Evolutionary conservation across 2,329 filamentous ascomycete genomes (phyloP), one percentile per base, ranked within the genome.

Genomic region (Trichoderma sp.): DNA sequence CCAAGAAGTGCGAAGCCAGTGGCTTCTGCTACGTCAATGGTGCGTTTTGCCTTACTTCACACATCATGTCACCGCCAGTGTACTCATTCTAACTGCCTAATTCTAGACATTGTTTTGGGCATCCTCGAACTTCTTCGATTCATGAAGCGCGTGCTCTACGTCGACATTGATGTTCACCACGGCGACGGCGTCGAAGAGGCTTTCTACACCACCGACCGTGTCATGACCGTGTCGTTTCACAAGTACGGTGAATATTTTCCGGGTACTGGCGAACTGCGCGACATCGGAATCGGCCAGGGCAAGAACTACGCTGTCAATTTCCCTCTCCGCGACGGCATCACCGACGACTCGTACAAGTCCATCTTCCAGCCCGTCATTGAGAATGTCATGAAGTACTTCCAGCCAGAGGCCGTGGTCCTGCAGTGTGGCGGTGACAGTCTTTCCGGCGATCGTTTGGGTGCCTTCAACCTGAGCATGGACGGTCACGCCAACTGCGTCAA

Each of bases 21-120:
- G 95, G 95, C 39, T 99, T 99, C 83, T 99, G 95, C 83, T 99
- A 99, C 78, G 92, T 98, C 73, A 99, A 99, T 78, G 94, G 92
- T 87, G 88, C 84, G 57, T 29, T 22, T 59, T 27, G 3, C 8
- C 8, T 17, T 7, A 13, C 22, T 17, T n/a, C n/a, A 12, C 25
- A 17, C 2, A 4, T 37, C 56, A 4, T 35, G 25, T 15, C 12
- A 35, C 57, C n/a, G 19, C 19, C n/a, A 12, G 15, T 35, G 7
- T 35, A 19, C 22, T 8, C 1, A 19, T 19, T 15, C 69, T 70
- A 67, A 73, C 48, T 34, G 15, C 5, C 58, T 39, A 17, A 34
- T 13, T 10, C 12, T 81, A 97, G 87, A 99, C 79, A 98, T 99
- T 70, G 95, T 99, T 37, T 90, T 99, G 45, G 93, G 93, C 35